Conservation (phyloP, 2,329 filamentous ascomycete genomes). For the Trichocomaceae sp. region DNA sequence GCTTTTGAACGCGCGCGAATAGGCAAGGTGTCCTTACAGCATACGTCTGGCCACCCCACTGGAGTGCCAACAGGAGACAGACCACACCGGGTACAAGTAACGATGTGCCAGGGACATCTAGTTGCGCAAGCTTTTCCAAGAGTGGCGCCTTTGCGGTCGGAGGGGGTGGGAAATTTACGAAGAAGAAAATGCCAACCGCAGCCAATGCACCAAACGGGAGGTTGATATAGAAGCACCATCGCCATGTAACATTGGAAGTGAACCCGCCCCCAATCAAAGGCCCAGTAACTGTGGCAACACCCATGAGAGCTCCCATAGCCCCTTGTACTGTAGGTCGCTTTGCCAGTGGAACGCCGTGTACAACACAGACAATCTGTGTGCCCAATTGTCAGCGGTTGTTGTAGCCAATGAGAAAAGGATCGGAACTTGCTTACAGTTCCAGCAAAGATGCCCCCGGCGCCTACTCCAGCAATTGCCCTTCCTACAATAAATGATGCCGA, state of each 20-base stretch:
- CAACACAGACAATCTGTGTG: constrained; percentile 34
- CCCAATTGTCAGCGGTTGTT: constrained; percentile 20
- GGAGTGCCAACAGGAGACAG: constrained; percentile 44
- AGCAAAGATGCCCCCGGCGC: constrained; percentile 26
- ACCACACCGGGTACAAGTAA: constrained; percentile 41
- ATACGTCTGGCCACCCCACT: constrained; percentile 31
- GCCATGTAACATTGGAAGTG: constrained; percentile 53
- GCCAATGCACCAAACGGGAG: constrained; percentile 25
- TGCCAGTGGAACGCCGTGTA: constrained; percentile 9
- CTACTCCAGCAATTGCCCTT: constrained; percentile 26
- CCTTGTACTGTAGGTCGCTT: constrained; percentile 55
- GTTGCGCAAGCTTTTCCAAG: neutral
- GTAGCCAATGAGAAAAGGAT: constrained; percentile 18
- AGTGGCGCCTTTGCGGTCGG: neutral
- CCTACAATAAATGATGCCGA: constrained; percentile 26
- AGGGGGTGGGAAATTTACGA: constrained; percentile 19
- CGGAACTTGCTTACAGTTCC: constrained; percentile 17
- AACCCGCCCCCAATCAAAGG: constrained; percentile 56
- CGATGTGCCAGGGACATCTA: neutral
- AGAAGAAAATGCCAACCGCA: constrained; percentile 25
- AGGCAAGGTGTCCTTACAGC: neutral
- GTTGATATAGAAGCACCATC: constrained; percentile 58
- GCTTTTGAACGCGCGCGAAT: neutral
- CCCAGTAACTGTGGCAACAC: constrained; percentile 52
- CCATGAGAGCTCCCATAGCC: constrained; percentile 57